A percentile compares a stretch with the other conserved stretches of the same genome.
These are phyloP conservation scores for Plectranthus barbatus DNA, from an alignment of 257 asterid genomes.

Conservation along the genomic window DNA sequence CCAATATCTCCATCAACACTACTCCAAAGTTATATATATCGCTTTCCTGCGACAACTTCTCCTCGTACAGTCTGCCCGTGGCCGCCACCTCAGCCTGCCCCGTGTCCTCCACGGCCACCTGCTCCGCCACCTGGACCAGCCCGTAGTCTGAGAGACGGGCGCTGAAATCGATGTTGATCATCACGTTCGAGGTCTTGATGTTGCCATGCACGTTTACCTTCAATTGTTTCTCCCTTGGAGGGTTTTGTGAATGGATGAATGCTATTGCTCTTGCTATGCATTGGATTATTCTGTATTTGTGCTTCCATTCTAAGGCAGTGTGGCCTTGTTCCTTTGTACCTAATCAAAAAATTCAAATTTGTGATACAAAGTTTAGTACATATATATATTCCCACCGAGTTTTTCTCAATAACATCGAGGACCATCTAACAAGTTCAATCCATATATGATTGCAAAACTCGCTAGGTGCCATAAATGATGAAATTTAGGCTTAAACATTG, in stretches of 20 bases:
- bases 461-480: too few relatives aligned
- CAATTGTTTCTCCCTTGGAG: conserved; percentile 26
- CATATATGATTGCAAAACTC: too few relatives aligned
- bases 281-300: conserved; percentile 25
- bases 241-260: conserved; percentile 40
- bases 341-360: conserved; percentile 9
- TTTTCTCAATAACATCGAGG: too few relatives aligned
- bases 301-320: conserved; percentile 42
- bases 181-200: conserved; percentile 47
- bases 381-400: too few relatives aligned
- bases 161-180: conserved; percentile 41
- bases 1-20: conserved; percentile 37
- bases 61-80: background rate
- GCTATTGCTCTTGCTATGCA: conserved; percentile 37
- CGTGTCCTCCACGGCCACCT: conserved; percentile 19
- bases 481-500: too few relatives aligned
- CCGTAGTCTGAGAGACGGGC: conserved; percentile 44
- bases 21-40: conserved; percentile 50
- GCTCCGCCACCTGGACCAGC: conserved; percentile 37
- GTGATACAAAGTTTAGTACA: too few relatives aligned
- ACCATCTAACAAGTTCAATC: too few relatives aligned
- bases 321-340: conserved; percentile 47
- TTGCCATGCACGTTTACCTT: conserved; percentile 48
- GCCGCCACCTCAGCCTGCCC: conserved; percentile 13
- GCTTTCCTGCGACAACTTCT: conserved; percentile 19